Evolutionary conservation across 805 yeast species (phyloP).

Genomic region (Yarrowia sp.): DNA sequence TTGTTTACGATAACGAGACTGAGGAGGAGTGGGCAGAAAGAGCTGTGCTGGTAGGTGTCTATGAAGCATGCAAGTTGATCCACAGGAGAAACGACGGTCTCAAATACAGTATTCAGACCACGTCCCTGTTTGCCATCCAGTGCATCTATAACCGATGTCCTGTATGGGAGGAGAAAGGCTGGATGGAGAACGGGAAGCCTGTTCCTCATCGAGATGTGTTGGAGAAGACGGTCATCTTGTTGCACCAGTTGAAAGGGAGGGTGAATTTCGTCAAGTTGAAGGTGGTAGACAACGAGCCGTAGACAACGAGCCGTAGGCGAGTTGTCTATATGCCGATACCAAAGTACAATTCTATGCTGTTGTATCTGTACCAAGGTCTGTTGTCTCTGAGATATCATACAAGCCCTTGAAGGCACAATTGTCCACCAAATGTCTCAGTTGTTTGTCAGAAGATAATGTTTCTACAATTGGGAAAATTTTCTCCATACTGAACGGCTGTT

Average conservation of each 20-base stretch:
- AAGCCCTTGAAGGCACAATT: too few species aligned
- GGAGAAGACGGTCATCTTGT: not conserved
- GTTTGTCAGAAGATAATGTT: too few species aligned
- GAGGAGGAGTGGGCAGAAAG: not conserved
- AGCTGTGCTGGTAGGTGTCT: not conserved
- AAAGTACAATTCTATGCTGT: too few species aligned
- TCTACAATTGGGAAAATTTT: too few species aligned
- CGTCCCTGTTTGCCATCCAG: not conserved
- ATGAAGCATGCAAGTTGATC: slow-evolving; percentile 9
- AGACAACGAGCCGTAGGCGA: slow-evolving; percentile 3
- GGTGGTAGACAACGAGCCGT: not conserved
- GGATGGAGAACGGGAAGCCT: not conserved
- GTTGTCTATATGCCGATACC: not conserved
- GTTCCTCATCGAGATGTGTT: not conserved
- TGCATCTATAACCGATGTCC: not conserved
- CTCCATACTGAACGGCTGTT: too few species aligned
- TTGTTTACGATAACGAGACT: not conserved
- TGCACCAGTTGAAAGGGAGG: not conserved
- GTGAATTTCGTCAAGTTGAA: slow-evolving; percentile 1
- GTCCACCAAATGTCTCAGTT: too few species aligned
- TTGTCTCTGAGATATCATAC: too few species aligned
- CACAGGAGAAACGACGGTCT: slow-evolving; percentile 1
- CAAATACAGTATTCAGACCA: slow-evolving; percentile 4
- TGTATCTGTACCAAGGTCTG: too few species aligned
- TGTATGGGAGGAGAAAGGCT: not conserved